Conservation (phyloP, 805 yeast genomes). For the Schwanniomyces sp. region DNA sequence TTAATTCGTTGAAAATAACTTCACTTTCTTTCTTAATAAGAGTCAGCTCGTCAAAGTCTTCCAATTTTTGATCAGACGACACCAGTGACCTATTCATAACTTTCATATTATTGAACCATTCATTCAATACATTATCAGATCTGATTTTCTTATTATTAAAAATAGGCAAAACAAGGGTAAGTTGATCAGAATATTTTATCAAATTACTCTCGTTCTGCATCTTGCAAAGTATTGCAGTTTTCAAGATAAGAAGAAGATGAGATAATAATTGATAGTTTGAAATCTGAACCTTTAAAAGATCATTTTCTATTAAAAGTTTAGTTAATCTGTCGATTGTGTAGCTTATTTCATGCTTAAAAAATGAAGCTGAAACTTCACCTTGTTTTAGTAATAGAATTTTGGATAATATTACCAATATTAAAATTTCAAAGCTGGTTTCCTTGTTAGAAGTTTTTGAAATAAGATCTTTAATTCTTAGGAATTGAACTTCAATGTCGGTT, state of each 20-base stretch:
- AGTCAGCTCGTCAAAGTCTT: background rate
- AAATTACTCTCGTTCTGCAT: constrained; percentile 12
- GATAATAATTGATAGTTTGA: constrained; percentile 32
- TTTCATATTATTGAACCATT: constrained; percentile 20
- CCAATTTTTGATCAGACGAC: background rate
- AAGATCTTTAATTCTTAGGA: constrained; percentile 1
- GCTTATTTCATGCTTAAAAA: constrained; percentile 16
- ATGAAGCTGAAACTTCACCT: constrained; percentile 12
- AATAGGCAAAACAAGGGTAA: constrained; percentile 24
- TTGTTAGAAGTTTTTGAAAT: constrained; percentile 1
- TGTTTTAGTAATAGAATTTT: constrained; percentile 20
- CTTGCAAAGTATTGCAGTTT: constrained; percentile 23
- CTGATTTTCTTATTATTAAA: constrained; percentile 27
- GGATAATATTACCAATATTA: constrained; percentile 15
- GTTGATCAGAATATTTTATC: constrained; percentile 17
- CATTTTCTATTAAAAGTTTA: constrained; percentile 5
- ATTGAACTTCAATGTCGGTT: background rate
- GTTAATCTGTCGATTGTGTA: constrained; percentile 16
- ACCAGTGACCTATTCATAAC: background rate
- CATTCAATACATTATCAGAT: constrained; percentile 18
- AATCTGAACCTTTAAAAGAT: constrained; percentile 18
- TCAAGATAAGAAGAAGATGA: constrained; percentile 30
- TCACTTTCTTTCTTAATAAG: constrained; percentile 6
- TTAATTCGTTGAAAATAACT: constrained; percentile 7
- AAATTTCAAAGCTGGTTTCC: constrained; percentile 6